Evolutionary conservation across 148 eudicot genomes (phyloP).

Genomic region (Cornus controversa): DNA sequence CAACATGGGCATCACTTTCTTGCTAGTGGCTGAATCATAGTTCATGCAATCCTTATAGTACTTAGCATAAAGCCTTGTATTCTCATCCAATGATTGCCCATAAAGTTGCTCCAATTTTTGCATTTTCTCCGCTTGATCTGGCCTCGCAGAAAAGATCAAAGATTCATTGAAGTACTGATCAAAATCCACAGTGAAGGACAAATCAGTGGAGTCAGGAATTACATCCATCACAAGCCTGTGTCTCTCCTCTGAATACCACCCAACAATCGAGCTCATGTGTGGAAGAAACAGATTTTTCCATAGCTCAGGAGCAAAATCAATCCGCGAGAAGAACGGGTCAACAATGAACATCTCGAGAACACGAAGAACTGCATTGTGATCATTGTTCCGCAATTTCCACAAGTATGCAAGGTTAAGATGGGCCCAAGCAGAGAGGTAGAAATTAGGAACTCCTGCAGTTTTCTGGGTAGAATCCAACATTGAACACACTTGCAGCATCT

Average conservation of each 20-base stretch:
- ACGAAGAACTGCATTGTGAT: conserved; percentile 36
- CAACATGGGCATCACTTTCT: conserved; percentile 43
- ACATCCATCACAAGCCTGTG: conserved; percentile 48
- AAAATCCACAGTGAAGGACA: conserved; percentile 51
- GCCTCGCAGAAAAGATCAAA: conserved; percentile 47
- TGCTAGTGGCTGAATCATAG: conserved; percentile 34
- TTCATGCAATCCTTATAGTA: conserved; percentile 49
- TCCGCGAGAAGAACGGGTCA: conserved; percentile 55
- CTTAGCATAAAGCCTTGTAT: conserved; percentile 50
- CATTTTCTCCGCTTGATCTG: conserved; percentile 53
- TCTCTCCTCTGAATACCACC: conserved; percentile 60
- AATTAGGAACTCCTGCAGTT: conserved; percentile 58
- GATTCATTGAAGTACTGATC: conserved; percentile 48
- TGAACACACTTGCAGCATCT: conserved; percentile 62
- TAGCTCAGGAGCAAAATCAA: conserved; percentile 63
- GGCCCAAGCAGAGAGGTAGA: conserved; percentile 62
- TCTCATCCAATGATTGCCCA: conserved; percentile 52
- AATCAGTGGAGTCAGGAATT: conserved; percentile 47
- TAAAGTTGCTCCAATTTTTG: conserved; percentile 45
- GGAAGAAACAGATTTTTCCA: conserved; percentile 52
- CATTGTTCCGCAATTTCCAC: conserved; percentile 38
- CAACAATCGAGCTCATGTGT: conserved; percentile 53
- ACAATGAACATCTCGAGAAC: conserved; percentile 49
- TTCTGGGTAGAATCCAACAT: conserved; percentile 41
- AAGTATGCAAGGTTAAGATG: conserved; percentile 50